Conservation (phyloP, 805 yeast genomes). For the Kazachstania africana region DNA sequence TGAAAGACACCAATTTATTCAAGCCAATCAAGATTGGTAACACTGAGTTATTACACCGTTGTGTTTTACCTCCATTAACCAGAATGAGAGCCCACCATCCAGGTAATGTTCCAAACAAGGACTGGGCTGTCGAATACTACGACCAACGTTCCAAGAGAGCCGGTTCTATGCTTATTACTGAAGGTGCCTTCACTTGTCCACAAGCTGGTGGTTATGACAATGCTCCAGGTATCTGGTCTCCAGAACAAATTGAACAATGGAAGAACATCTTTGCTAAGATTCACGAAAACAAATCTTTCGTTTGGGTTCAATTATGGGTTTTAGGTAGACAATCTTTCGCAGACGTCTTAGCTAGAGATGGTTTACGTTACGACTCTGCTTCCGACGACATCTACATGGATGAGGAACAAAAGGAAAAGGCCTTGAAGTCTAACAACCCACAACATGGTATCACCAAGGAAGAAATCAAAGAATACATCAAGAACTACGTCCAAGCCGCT, state of each 20-base stretch:
- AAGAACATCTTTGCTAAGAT: constrained; percentile 35
- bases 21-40: constrained; percentile 35
- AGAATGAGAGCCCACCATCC: constrained; percentile 30
- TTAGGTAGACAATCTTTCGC: constrained; percentile 34
- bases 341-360: constrained; percentile 26
- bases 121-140: constrained; percentile 42
- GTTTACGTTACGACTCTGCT: constrained; percentile 30
- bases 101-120: constrained; percentile 32
- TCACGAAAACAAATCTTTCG: constrained; percentile 37
- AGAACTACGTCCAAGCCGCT: constrained; percentile 37
- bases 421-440: constrained; percentile 23
- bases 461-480: constrained; percentile 31
- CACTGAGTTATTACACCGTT: constrained; percentile 26
- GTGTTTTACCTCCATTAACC: constrained; percentile 36
- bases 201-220: constrained; percentile 32
- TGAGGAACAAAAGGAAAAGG: constrained; percentile 27
- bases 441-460: constrained; percentile 23
- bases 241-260: constrained; percentile 40
- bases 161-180: constrained; percentile 51
- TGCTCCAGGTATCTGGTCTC: constrained; percentile 42
- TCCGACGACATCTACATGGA: constrained; percentile 27
- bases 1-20: constrained; percentile 30
- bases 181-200: constrained; percentile 42
- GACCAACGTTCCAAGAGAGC: constrained; percentile 40
- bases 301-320: constrained; percentile 42